Evolutionary conservation across 495 filamentous ascomycete genomes (phyloP).

Genomic region (Chaetomium cochliodes): DNA sequence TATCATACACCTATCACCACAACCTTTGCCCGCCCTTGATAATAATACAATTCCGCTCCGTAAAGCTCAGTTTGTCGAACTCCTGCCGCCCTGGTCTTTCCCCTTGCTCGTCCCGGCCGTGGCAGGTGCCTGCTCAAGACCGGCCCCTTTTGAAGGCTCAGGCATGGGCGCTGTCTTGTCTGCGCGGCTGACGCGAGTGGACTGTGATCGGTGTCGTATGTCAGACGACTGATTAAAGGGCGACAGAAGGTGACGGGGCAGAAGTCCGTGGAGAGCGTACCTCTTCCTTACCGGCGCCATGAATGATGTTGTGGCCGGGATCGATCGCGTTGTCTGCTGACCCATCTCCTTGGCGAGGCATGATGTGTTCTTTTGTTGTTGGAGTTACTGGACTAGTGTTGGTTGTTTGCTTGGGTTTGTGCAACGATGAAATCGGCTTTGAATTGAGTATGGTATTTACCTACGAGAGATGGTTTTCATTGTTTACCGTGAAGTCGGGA

Average conservation of each 20-base stretch:
- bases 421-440: neutral
- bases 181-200: constrained; percentile 34
- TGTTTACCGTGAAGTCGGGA: neutral
- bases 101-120: constrained; percentile 39
- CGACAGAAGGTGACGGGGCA: neutral
- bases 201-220: constrained; percentile 13
- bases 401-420: neutral
- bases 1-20: too few species aligned
- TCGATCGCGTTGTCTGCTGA: constrained; percentile 40
- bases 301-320: constrained; percentile 40
- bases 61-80: neutral
- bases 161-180: constrained; percentile 45
- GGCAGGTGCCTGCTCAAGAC: constrained; percentile 31
- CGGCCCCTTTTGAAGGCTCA: constrained; percentile 38
- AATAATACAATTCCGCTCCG: too few species aligned
- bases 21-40: too few species aligned
- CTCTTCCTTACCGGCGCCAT: constrained; percentile 36
- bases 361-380: constrained; percentile 29
- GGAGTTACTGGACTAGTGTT: neutral
- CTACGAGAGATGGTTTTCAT: neutral
- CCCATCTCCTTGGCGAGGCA: constrained; percentile 44
- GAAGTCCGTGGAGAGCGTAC: constrained; percentile 20
- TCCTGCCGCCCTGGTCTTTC: constrained; percentile 26
- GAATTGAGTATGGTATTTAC: too few species aligned
- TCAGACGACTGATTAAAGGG: neutral